Evolutionary conservation across 2,329 filamentous ascomycete species (phyloP), one percentile per base, ranked within the genome.

Genomic region (Dichotomopilus funicola): DNA sequence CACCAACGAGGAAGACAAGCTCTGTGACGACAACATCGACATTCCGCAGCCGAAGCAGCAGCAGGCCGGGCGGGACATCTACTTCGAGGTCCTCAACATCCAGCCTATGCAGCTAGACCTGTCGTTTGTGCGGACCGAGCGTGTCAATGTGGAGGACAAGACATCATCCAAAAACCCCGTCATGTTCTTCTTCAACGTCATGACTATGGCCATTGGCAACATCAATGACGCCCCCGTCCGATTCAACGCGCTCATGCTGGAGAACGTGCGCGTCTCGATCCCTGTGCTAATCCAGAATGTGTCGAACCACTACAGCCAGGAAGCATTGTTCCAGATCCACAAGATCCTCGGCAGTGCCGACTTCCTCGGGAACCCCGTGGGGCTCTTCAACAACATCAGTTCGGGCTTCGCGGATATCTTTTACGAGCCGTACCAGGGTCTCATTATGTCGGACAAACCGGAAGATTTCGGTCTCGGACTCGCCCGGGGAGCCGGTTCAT

Each of bases 121-220:
- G 52, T 97, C 94, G 0, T 96, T 99, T 67, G 95, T 99, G 70
- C 87, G 94, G 19, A 99, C 94, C 0, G 94, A 99, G 70, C 85
- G 91, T 9, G 88, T 99, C 73, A 99, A 99, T 62, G 92, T 89
- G 2, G 92, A 97, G 69, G 91, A 97, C 70, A 95, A 94, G 64
- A 88, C 91, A 47, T 90, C 89, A 11, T 90, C 90, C 1, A 85
- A 83, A 43, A 99, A 96, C 67, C 95, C 95, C 0, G 80, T 99
- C 70, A 97, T 97, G 91, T 99, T 97, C 75, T 91, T 96, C 68
- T 85, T 97, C 70, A 97, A 99, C 67, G 89, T 97, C 63, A 85
- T 99, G 77, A 97, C 95, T 0, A 99, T 99, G 94, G 95, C 94
- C 11, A 94, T 99, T 66, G 94, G 94, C 61, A 99, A 99, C 66